A percentile compares a stretch with the other conserved stretches of the same genome.
phyloP scores from a whole-genome alignment of 225 moss, liverwort and hornwort genomes.

The Anthoceros angustus region DNA sequence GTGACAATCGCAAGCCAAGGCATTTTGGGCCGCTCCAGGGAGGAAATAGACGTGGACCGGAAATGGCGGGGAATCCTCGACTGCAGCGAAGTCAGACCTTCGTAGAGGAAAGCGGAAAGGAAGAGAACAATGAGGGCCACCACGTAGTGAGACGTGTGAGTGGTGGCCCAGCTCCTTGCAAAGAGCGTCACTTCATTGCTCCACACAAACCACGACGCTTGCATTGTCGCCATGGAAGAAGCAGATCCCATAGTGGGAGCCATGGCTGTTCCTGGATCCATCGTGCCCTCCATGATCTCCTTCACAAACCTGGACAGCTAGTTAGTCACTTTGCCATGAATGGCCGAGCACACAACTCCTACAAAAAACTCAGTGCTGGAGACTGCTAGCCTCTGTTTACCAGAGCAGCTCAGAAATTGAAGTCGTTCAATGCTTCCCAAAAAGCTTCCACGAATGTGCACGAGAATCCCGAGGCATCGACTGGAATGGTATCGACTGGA shows the following conservation, averaged over 20 bases:
- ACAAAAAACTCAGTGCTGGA: no score
- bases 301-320: no score
- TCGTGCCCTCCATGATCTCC: neutral
- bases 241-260: neutral
- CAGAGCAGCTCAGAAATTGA: no score
- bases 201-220: conserved; percentile 39
- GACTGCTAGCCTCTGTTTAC: no score
- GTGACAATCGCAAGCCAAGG: conserved; percentile 4
- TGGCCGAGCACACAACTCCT: no score
- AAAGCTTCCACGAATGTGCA: no score
- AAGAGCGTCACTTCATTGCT: conserved; percentile 57
- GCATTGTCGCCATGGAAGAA: neutral
- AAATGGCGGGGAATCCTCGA: conserved; percentile 5
- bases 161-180: conserved; percentile 60
- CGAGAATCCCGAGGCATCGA: no score
- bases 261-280: neutral
- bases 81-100: conserved; percentile 36
- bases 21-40: conserved; percentile 16
- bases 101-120: conserved; percentile 42
- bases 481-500: no score
- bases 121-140: conserved; percentile 43
- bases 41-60: neutral
- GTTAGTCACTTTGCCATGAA: no score
- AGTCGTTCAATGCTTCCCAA: no score
- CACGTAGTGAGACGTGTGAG: conserved; percentile 33